phyloP scores from a whole-genome alignment of 768 basidiomycete species.

The Hypholoma fasciculare region DNA sequence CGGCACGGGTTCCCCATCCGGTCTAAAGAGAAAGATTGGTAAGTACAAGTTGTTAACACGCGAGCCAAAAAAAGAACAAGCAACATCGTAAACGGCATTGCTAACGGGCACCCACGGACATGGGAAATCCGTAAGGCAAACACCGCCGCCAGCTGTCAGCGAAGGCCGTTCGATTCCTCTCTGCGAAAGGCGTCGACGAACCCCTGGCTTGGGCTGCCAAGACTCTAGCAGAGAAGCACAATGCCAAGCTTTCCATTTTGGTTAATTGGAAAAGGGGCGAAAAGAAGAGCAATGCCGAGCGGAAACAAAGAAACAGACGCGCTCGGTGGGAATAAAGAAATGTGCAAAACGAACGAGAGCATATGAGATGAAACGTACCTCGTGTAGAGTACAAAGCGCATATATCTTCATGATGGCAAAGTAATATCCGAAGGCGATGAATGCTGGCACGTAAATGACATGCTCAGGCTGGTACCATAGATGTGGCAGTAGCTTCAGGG shows the following conservation, averaged over 20 bases:
- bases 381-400: conserved; percentile 86
- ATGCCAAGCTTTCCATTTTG: neutral
- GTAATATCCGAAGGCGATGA: conserved; percentile 90
- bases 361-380: conserved; percentile 46
- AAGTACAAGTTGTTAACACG: neutral
- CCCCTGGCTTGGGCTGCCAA: neutral
- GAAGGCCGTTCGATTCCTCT: too few species aligned
- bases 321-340: neutral
- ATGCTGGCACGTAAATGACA: conserved; percentile 81
- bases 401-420: conserved; percentile 96
- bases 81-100: neutral
- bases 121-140: neutral
- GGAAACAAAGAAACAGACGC: neutral
- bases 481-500: conserved; percentile 82
- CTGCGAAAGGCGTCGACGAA: neutral
- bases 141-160: too few species aligned
- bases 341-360: neutral
- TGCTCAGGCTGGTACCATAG: conserved; percentile 76
- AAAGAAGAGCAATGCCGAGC: neutral
- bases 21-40: conserved; percentile 45
- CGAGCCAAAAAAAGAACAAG: too few species aligned
- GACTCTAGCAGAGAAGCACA: neutral
- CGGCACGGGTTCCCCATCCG: conserved; percentile 94
- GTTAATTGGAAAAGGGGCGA: neutral
- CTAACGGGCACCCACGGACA: neutral